phyloP scores from a whole-genome alignment of 768 basidiomycete genomes.

The Lyophyllum decastes region DNA sequence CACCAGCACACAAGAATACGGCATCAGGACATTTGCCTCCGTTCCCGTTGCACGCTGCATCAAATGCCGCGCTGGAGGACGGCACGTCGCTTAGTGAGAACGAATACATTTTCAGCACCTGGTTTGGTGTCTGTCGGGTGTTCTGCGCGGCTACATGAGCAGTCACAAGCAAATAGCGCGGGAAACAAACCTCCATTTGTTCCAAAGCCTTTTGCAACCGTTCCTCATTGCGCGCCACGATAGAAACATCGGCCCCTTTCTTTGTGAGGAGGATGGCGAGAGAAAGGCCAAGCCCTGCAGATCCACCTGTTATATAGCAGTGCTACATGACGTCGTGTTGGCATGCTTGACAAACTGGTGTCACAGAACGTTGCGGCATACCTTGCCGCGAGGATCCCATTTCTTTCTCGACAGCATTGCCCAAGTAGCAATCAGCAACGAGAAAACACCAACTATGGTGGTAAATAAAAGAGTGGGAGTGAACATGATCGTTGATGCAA shows the following conservation, averaged over 20 bases:
- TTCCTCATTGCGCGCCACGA: slow-evolving; percentile 76
- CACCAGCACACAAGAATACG: slow-evolving; percentile 80
- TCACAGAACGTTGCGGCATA: slow-evolving; percentile 7
- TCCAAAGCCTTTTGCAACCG: slow-evolving; percentile 64
- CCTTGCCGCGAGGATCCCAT: slow-evolving; percentile 48
- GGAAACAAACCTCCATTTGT: slow-evolving; percentile 60
- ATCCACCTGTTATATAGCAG: slow-evolving; percentile 86
- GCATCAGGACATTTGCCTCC: slow-evolving; percentile 70
- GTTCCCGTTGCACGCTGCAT: slow-evolving; percentile 55
- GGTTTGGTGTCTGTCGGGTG: slow-evolving; percentile 52
- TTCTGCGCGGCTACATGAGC: slow-evolving; percentile 37
- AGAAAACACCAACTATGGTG: slow-evolving; percentile 1
- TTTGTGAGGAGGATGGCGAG: slow-evolving; percentile 68
- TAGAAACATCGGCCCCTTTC: slow-evolving; percentile 81
- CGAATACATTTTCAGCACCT: slow-evolving; percentile 67
- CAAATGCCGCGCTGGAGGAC: slow-evolving; percentile 61
- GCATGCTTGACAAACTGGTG: background rate
- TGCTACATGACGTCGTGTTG: slow-evolving; percentile 48
- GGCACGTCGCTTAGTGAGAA: slow-evolving; percentile 57
- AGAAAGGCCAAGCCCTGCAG: slow-evolving; percentile 79
- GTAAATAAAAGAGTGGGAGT: background rate
- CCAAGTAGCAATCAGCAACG: slow-evolving; percentile 9
- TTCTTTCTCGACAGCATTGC: slow-evolving; percentile 30
- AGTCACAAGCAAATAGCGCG: slow-evolving; percentile 40
- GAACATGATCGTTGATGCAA: slow-evolving; percentile 1